phyloP scores from a whole-genome alignment of 345 rosid genomes.

The Sisymbrium irio region DNA sequence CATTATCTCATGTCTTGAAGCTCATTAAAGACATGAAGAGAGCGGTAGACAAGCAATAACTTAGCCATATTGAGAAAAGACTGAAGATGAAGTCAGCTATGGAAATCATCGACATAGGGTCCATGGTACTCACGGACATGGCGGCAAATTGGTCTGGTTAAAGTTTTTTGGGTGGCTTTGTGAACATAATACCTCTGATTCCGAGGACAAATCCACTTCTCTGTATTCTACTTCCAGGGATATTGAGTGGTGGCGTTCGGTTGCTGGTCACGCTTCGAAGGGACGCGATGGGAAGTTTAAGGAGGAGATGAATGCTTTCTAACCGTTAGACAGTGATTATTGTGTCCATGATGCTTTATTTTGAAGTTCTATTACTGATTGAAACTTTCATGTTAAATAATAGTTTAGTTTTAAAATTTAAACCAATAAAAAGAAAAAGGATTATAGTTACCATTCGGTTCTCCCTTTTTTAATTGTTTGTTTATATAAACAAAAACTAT shows the following conservation, averaged over 20 bases:
- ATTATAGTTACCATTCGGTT: too few species aligned
- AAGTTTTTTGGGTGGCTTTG: conserved; percentile 33
- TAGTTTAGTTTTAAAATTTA: too few species aligned
- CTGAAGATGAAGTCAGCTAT: background rate
- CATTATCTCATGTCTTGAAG: conserved; percentile 25
- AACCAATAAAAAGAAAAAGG: too few species aligned
- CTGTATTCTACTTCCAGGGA: conserved; percentile 30
- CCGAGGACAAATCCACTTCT: conserved; percentile 33
- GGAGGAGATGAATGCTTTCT: conserved; percentile 29
- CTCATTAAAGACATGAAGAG: conserved; percentile 41
- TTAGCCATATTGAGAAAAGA: conserved; percentile 24
- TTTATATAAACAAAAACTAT: too few species aligned
- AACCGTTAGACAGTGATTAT: background rate
- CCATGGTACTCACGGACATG: conserved; percentile 40
- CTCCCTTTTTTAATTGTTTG: too few species aligned
- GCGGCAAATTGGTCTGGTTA: conserved; percentile 39
- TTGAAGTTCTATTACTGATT: too few species aligned
- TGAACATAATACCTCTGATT: conserved; percentile 39
- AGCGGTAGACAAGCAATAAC: background rate
- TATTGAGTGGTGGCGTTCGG: conserved; percentile 40
- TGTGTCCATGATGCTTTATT: background rate
- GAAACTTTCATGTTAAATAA: too few species aligned
- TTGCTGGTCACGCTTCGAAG: conserved; percentile 40
- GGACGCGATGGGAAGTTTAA: conserved; percentile 40
- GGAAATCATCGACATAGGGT: background rate